Percentiles rank a stretch among this genome's conserved stretches.
Evolutionary conservation across 352 stramenopile genomes (phyloP).

Genomic region (Pseudoperonospora humuli): DNA sequence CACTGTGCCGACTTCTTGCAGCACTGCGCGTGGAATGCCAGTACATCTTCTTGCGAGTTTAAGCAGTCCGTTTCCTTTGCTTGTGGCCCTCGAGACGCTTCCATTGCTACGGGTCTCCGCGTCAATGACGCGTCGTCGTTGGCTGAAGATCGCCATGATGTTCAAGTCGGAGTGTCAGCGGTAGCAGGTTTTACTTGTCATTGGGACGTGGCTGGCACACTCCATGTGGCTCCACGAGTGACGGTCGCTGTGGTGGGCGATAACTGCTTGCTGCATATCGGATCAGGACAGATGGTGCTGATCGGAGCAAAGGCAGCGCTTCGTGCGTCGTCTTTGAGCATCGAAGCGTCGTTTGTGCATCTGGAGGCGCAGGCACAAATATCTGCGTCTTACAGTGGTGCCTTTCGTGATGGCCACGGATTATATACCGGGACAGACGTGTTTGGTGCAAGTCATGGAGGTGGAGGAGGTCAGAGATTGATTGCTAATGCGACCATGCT

Average conservation of each 20-base stretch:
- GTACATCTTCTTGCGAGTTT: constrained; percentile 52
- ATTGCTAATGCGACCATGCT: constrained; percentile 30
- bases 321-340: constrained; percentile 33
- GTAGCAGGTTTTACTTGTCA: constrained; percentile 35
- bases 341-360: constrained; percentile 59
- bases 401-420: constrained; percentile 19
- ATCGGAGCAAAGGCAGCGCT: constrained; percentile 28
- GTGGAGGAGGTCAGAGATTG: constrained; percentile 40
- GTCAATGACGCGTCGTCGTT: constrained; percentile 10
- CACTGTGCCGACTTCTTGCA: constrained; percentile 42
- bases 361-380: constrained; percentile 34
- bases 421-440: constrained; percentile 30
- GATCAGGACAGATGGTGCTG: constrained; percentile 46
- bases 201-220: constrained; percentile 53
- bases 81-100: constrained; percentile 20
- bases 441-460: constrained; percentile 48
- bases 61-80: constrained; percentile 30
- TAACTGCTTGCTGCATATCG: constrained; percentile 49
- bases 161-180: not conserved
- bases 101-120: not conserved
- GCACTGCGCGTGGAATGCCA: constrained; percentile 37
- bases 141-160: not conserved
- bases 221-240: constrained; percentile 33
- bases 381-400: constrained; percentile 26
- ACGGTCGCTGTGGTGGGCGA: constrained; percentile 34